Base-by-base conservation (phyloP, 2,329 filamentous ascomycete species). In the Neurospora crassa region DNA sequence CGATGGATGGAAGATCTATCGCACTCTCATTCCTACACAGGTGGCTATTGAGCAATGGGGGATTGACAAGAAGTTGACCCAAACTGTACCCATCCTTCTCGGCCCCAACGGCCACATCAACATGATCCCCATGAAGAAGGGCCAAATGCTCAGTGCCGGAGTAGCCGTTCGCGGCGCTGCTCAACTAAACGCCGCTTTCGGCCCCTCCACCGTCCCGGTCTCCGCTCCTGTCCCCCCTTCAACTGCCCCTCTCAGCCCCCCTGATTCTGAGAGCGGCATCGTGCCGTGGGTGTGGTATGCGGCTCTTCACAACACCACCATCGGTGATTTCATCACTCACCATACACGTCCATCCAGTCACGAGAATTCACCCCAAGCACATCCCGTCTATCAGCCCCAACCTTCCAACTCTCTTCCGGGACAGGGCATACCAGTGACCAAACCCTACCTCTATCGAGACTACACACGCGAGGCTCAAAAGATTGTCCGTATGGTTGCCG, bases 31-130 rank as follows among this genome's bases (percentile, higher is more conserved):
- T 11, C 34, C 75, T 1, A 76, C 74, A 3, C 74, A 76, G 11
- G 76, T 79, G 67, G 78, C 78, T 18, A 5, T 63, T 8, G 16
- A 34, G 29, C 37, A 67, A 68, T 71, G 74, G 68, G 73, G 76
- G 2, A 77, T 80, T 67, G 74, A 78, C 68, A 74, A 76, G 34
- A 76, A 74, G 69, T 79, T 77, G 76, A 78, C 76, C 20, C 74
- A 71, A 0, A 74, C 59, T n/a, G 79, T 80, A n/a, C 78, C 78
- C 18, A 79, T 80, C 67, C 73, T 81, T 12, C 72, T 79, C 5
- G 79, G 79, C 0, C 77, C 79, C 1, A 70, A 73, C 5, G 79
- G 79, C 29, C 77, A 80, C 71, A 72, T 81, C 67, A 80, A 80
- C 72, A 77, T 76, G 67, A 79, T 79, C 68, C 78, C 78, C 5